These are phyloP conservation scores for Rhynchospora breviuscula DNA, from an alignment of 176 grass and related monocot species.

Conservation along the genomic window DNA sequence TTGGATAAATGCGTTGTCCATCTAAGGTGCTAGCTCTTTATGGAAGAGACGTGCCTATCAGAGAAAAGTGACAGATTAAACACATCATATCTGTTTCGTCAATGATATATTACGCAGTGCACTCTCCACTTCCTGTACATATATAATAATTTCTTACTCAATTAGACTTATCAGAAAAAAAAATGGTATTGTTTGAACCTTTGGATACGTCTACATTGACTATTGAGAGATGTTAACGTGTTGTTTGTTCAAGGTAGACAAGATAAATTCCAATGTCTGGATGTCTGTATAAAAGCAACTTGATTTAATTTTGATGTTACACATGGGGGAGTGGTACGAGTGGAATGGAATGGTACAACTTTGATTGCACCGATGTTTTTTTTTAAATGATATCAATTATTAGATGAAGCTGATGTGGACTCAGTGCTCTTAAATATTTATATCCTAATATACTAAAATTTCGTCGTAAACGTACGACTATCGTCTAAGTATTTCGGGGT, in stretches of 20 bases:
- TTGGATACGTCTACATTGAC: neutral
- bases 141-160: neutral
- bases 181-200: neutral
- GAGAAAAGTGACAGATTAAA: constrained; percentile 1
- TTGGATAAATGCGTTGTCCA: neutral
- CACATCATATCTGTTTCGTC: constrained; percentile 1
- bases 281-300: neutral
- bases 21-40: neutral
- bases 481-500: too few species aligned
- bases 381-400: too few species aligned
- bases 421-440: too few species aligned
- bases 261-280: neutral
- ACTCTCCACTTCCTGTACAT: neutral
- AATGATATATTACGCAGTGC: neutral
- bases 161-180: neutral
- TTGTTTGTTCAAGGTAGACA: constrained; percentile 3
- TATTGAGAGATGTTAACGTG: neutral
- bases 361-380: neutral
- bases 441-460: too few species aligned
- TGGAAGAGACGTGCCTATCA: neutral
- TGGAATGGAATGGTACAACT: neutral
- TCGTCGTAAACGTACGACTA: too few species aligned
- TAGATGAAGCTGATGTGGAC: too few species aligned
- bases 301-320: neutral
- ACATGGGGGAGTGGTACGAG: neutral